These are phyloP conservation scores for Saccharomycopsis sp. DNA, from an alignment of 805 yeast species.

Conservation along the genomic window DNA sequence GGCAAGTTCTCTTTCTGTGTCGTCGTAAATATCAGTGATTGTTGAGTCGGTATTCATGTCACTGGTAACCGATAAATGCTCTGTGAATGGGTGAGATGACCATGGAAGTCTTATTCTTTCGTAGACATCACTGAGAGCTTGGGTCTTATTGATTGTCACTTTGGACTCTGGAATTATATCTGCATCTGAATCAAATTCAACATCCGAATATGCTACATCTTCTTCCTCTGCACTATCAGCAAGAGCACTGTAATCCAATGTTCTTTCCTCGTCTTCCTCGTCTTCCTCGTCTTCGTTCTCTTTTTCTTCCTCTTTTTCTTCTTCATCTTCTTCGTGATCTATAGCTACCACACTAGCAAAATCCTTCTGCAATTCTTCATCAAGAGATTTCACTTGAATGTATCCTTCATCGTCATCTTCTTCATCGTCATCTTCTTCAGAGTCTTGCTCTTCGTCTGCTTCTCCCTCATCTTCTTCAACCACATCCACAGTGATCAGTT, in stretches of 20 bases:
- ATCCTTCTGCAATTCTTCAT: conserved; percentile 29
- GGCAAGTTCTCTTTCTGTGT: conserved; percentile 90
- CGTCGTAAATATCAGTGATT: conserved; percentile 87
- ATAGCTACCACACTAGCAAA: conserved; percentile 24
- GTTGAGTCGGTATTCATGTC: conserved; percentile 52
- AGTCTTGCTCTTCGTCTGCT: too few species aligned
- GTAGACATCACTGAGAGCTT: conserved; percentile 70
- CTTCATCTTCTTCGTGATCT: conserved; percentile 27
- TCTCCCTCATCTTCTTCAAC: conserved; percentile 16
- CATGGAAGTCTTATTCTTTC: conserved; percentile 57
- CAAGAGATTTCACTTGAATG: conserved; percentile 23
- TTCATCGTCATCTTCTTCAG: conserved; percentile 20
- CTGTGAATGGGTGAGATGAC: conserved; percentile 65
- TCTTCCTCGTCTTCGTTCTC: conserved; percentile 41
- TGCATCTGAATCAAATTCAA: conserved; percentile 88
- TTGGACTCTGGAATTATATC: conserved; percentile 91
- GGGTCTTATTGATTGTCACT: conserved; percentile 76
- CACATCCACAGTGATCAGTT: conserved; percentile 7
- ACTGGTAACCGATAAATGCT: conserved; percentile 72
- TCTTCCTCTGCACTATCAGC: conserved; percentile 64
- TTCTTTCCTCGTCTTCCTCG: conserved; percentile 34
- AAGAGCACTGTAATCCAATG: conserved; percentile 36
- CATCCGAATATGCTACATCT: conserved; percentile 85
- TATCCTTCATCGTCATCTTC: conserved; percentile 22
- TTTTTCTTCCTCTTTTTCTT: conserved; percentile 38